phyloP scores from a whole-genome alignment of 192 early-diverging fungal genomes.

The Ambispora gerdemannii region DNA sequence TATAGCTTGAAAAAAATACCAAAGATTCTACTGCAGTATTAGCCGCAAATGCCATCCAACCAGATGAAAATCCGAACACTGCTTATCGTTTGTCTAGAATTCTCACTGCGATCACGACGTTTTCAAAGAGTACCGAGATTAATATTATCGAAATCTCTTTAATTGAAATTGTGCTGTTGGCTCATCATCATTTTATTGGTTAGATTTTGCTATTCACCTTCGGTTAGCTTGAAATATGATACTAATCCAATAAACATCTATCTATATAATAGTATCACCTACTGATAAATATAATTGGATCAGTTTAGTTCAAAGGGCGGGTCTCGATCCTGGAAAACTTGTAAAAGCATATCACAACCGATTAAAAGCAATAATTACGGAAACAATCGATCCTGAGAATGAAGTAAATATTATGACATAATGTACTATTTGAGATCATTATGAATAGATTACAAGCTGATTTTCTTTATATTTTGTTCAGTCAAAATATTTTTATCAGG shows the following conservation, averaged over 20 bases:
- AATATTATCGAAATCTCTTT: slow-evolving; percentile 39
- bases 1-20: slow-evolving; percentile 41
- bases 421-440: slow-evolving; percentile 32
- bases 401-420: slow-evolving; percentile 31
- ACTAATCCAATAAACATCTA: background rate
- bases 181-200: slow-evolving; percentile 53
- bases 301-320: slow-evolving; percentile 69
- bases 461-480: slow-evolving; percentile 35
- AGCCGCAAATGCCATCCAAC: slow-evolving; percentile 30
- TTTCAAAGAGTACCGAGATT: slow-evolving; percentile 33
- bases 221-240: background rate
- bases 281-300: slow-evolving; percentile 81
- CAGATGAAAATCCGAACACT: slow-evolving; percentile 35
- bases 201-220: background rate
- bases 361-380: slow-evolving; percentile 48
- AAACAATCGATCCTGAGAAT: slow-evolving; percentile 37
- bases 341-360: slow-evolving; percentile 40
- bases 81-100: slow-evolving; percentile 51
- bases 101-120: slow-evolving; percentile 49
- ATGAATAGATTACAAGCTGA: slow-evolving; percentile 38
- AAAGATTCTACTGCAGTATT: slow-evolving; percentile 49
- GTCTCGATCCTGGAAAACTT: slow-evolving; percentile 67
- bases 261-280: slow-evolving; percentile 46
- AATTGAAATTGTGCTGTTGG: slow-evolving; percentile 46
- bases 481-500: slow-evolving; percentile 52